Conservation (phyloP, 1,284 basidiomycete genomes). For the Cryptococcus neoformans region DNA sequence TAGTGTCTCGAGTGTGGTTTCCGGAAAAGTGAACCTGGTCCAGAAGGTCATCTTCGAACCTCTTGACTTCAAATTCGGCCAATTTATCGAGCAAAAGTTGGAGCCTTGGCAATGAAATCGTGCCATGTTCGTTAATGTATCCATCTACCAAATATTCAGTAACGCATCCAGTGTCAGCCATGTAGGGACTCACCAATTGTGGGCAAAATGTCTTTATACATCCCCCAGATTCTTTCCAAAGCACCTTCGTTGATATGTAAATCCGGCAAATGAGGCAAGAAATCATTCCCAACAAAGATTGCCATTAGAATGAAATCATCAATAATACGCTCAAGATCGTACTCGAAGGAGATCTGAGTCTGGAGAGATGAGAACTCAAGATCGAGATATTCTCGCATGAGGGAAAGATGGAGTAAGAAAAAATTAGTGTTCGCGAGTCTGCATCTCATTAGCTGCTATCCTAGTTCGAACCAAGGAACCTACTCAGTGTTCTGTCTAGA, state of each 20-base stretch:
- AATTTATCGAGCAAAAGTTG: conserved; percentile 88
- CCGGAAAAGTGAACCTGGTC: conserved; percentile 89
- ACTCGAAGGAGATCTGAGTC: conserved; percentile 61
- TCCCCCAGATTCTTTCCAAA: conserved; percentile 83
- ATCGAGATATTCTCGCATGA: conserved; percentile 96
- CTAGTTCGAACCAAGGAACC: conserved; percentile 21
- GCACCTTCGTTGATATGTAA: conserved; percentile 98
- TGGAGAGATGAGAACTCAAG: conserved; percentile 75
- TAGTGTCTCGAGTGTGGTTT: conserved; percentile 71
- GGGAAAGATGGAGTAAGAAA: conserved; percentile 88
- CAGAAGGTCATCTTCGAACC: conserved; percentile 85
- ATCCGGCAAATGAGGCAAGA: conserved; percentile 94
- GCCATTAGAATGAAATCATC: conserved; percentile 98
- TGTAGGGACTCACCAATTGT: conserved; percentile 59
- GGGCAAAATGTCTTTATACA: conserved; percentile 90
- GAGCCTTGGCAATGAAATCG: conserved; percentile 73
- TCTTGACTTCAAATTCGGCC: conserved; percentile 77
- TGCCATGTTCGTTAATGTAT: conserved; percentile 89
- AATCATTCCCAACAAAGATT: conserved; percentile 99
- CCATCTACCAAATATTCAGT: conserved; percentile 59
- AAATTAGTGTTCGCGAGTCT: conserved; percentile 80
- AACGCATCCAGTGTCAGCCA: not conserved
- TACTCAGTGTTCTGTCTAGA: conserved; percentile 67
- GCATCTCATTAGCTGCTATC: not conserved
- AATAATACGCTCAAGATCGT: conserved; percentile 87